These are phyloP conservation scores for Cucumis hystrix DNA, from an alignment of 306 rosid genomes.

Conservation along the genomic window DNA sequence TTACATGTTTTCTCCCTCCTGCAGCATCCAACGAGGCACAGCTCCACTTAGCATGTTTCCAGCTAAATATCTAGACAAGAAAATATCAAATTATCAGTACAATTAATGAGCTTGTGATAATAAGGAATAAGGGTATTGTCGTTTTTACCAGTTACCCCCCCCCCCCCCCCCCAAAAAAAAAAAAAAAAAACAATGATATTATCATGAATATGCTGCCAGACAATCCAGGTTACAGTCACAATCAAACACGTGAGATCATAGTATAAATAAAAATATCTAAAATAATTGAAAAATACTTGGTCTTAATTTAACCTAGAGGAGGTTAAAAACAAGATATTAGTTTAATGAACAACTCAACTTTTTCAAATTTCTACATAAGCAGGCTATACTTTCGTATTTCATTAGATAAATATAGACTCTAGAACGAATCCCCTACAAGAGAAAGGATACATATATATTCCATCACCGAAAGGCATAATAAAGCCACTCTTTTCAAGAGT, in stretches of 20 bases:
- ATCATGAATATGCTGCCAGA: no score
- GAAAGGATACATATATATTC: neutral
- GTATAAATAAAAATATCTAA: neutral
- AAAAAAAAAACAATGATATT: neutral
- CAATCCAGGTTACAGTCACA: neutral
- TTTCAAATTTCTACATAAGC: neutral
- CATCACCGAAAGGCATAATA: neutral
- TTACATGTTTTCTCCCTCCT: constrained; percentile 13
- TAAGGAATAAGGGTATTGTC: neutral
- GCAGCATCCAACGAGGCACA: constrained; percentile 23
- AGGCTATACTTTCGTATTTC: neutral
- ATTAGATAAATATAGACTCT: neutral
- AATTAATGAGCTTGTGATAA: neutral
- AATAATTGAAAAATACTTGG: neutral
- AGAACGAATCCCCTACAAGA: neutral
- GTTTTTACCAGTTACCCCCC: no score
- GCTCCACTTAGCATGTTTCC: constrained; percentile 30
- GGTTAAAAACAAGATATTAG: no score
- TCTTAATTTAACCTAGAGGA: neutral
- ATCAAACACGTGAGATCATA: neutral
- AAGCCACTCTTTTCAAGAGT: neutral
- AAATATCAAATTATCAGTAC: neutral
- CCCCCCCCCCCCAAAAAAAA: no score
- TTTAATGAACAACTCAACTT: no score
- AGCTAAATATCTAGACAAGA: constrained; percentile 23